Base-by-base conservation (phyloP, 257 asterid species). In the Scutellaria barbata region DNA sequence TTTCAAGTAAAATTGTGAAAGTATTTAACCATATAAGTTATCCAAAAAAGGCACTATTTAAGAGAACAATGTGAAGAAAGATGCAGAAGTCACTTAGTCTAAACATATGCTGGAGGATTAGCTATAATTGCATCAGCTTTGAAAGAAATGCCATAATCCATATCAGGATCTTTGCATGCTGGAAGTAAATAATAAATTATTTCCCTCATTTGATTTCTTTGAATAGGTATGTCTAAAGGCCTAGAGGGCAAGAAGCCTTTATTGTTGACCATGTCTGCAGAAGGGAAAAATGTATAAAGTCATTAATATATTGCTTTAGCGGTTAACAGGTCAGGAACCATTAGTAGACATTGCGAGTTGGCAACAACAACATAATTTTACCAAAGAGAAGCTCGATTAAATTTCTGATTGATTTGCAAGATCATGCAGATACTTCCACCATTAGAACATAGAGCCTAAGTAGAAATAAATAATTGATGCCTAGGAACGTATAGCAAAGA, bases 231-330 rank as follows among this genome's bases (percentile, higher is more conserved):
- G 82, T 94, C 99, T 74, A 96, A 94, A 65, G 98, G 99, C 74
- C 95, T 96, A 30, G 99, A 91, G 64, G 99, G 99, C 87, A 94
- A 84, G 79, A 94, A 91, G 10, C 99, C 99, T 83, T 94, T 94
- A 84, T 94, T 94, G 78, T 94, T 94, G 46, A 94, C 99, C 98
- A 94, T 94, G 81, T 91, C 98, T 94, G 88, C 79, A 72, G 54
- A 46, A 80, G 63, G 81, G 51, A 35, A 75, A 65, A 60, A 45
- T 61, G 70, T 30, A 62, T 48, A 46, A 56, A 11, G 55, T 22
- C 16, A 18, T 79, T 82, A 86, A 92, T 92, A 82, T 88, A 88
- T 43, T 35, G 46, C 65, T 74, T 16, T 18, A 25, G 40, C 71
- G 92, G 88, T 46, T 92, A 92, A 59, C 90, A 92, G 35, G 30